Percentiles rank a stretch among this genome's conserved stretches.
Conservation (phyloP, 805 yeast genomes). For the Kuraishia capsulata region DNA sequence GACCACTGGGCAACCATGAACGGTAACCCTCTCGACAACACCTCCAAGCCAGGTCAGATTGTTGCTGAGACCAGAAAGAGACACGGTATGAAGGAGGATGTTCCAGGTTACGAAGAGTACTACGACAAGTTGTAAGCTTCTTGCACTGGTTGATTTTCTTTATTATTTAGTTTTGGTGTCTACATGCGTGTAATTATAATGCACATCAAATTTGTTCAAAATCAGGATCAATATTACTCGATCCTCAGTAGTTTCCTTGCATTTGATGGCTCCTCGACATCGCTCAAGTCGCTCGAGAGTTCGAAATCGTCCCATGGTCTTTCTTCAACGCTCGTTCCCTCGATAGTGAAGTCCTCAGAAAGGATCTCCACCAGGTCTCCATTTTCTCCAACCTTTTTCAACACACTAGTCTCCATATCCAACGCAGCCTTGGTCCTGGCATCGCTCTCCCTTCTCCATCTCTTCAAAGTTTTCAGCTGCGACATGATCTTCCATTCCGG, state of each 20-base stretch:
- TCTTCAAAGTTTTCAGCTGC: conserved; percentile 1
- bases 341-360: conserved; percentile 4
- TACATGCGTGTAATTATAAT: too few relatives aligned
- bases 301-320: conserved; percentile 5
- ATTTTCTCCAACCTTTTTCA: neutral
- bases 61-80: conserved; percentile 72
- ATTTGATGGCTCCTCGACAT: conserved; percentile 5
- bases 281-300: conserved; percentile 5
- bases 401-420: conserved; percentile 1
- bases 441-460: conserved; percentile 1
- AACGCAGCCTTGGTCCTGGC: conserved; percentile 2
- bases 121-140: conserved; percentile 72
- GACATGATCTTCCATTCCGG: neutral
- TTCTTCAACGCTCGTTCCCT: conserved; percentile 4
- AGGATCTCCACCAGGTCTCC: neutral
- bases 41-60: conserved; percentile 55
- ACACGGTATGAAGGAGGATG: conserved; percentile 93
- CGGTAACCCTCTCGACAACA: conserved; percentile 90
- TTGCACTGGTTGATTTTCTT: neutral
- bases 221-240: neutral
- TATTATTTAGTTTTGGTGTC: neutral
- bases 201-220: neutral
- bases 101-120: conserved; percentile 99
- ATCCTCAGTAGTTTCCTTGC: neutral
- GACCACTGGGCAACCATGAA: conserved; percentile 93